phyloP scores from a whole-genome alignment of 495 filamentous ascomycete species.

The Lophium mytilinum region DNA sequence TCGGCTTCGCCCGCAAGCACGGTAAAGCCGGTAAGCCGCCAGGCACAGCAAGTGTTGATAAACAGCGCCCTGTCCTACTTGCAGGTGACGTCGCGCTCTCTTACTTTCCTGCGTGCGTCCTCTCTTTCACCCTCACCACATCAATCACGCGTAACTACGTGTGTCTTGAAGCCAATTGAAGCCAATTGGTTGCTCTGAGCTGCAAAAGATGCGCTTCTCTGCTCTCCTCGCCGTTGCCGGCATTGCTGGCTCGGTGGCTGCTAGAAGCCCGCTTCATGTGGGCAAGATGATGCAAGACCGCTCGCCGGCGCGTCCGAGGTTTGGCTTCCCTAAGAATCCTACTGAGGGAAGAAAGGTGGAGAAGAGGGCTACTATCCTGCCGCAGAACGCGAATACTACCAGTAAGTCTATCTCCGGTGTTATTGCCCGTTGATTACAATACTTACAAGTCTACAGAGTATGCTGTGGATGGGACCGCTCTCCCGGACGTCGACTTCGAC shows the following conservation, averaged over 20 bases:
- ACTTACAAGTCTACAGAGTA: slow-evolving; percentile 23
- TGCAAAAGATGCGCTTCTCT: slow-evolving; percentile 13
- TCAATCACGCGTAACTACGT: not conserved
- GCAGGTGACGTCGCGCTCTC: not conserved
- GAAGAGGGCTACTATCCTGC: slow-evolving; percentile 24
- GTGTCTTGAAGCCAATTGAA: not conserved
- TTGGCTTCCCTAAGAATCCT: slow-evolving; percentile 3
- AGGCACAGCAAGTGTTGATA: not conserved
- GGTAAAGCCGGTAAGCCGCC: too few species aligned
- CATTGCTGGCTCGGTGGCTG: slow-evolving; percentile 16
- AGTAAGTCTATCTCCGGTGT: slow-evolving; percentile 10
- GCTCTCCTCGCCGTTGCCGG: slow-evolving; percentile 21
- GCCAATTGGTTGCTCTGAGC: not conserved
- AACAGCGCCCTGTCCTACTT: not conserved
- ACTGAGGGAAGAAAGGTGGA: not conserved
- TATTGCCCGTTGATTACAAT: not conserved
- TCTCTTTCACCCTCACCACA: not conserved
- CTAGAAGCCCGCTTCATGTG: slow-evolving; percentile 23
- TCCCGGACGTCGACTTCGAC: slow-evolving; percentile 37
- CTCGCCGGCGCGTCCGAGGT: slow-evolving; percentile 3
- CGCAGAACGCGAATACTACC: slow-evolving; percentile 31
- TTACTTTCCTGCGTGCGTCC: not conserved
- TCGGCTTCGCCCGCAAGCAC: not conserved
- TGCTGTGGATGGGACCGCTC: slow-evolving; percentile 32
- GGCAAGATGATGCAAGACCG: slow-evolving; percentile 11